These are phyloP conservation scores for Ascosphaera aggregata DNA, from an alignment of 2,329 filamentous ascomycete genomes.

Conservation along the genomic window DNA sequence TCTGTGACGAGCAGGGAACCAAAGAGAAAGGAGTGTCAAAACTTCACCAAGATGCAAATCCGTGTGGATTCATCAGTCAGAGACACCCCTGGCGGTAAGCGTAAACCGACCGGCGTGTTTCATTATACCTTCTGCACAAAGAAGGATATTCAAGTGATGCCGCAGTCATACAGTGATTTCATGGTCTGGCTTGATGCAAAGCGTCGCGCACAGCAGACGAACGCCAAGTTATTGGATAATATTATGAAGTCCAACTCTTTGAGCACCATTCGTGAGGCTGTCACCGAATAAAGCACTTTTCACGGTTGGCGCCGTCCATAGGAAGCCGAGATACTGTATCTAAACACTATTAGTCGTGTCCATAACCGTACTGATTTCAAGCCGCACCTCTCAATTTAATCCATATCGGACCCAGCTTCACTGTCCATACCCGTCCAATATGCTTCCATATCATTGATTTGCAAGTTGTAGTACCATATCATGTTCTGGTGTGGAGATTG, in stretches of 20 bases:
- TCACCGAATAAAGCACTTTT: constrained; percentile 13
- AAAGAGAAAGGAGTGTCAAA: constrained; percentile 11
- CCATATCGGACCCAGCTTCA: too few species aligned
- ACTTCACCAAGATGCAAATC: constrained; percentile 41
- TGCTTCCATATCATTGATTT: too few species aligned
- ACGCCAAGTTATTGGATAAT: constrained; percentile 15
- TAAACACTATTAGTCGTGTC: too few species aligned
- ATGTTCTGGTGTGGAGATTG: too few species aligned
- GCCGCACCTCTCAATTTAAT: too few species aligned
- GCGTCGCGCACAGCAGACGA: constrained; percentile 29
- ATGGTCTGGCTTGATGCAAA: constrained; percentile 42
- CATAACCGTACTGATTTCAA: too few species aligned
- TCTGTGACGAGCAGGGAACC: constrained; percentile 18
- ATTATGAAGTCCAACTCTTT: constrained; percentile 14
- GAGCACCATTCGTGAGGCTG: constrained; percentile 14
- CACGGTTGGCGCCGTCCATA: background rate
- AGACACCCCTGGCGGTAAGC: constrained; percentile 45
- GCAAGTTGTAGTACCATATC: too few species aligned
- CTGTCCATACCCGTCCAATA: too few species aligned
- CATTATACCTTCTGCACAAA: constrained; percentile 51
- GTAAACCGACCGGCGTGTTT: constrained; percentile 48
- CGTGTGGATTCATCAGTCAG: constrained; percentile 49
- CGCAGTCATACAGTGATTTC: constrained; percentile 37
- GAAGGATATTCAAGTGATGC: constrained; percentile 41
- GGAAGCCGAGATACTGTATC: background rate